Conservation (phyloP, 2,329 filamentous ascomycete species). For the Aspergillus phoenicis region DNA sequence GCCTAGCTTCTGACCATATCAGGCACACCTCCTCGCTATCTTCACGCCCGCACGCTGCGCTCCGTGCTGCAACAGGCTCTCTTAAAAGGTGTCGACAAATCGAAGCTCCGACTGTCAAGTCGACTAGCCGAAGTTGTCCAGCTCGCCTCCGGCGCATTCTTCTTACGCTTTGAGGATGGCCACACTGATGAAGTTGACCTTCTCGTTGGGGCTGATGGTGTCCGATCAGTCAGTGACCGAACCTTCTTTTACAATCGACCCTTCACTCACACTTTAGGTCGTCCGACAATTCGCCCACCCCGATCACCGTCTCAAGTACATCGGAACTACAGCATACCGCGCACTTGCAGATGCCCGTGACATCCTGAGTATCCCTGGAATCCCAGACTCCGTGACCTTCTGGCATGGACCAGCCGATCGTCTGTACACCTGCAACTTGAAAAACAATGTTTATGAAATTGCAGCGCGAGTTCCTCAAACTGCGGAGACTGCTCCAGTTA, state of each 20-base stretch:
- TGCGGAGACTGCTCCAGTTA: slow-evolving; percentile 1
- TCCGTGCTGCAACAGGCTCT: slow-evolving; percentile 17
- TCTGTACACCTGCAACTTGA: slow-evolving; percentile 19
- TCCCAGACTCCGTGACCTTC: slow-evolving; percentile 17
- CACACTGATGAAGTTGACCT: slow-evolving; percentile 13
- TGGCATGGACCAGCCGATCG: slow-evolving; percentile 19
- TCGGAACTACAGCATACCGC: slow-evolving; percentile 17
- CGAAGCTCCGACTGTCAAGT: slow-evolving; percentile 6
- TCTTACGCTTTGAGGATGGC: slow-evolving; percentile 11
- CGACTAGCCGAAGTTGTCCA: slow-evolving; percentile 7
- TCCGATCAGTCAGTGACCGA: slow-evolving; percentile 13
- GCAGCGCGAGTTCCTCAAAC: slow-evolving; percentile 9
- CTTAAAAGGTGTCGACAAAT: slow-evolving; percentile 3
- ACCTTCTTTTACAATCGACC: neutral
- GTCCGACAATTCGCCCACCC: slow-evolving; percentile 19
- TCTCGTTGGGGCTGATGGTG: slow-evolving; percentile 18
- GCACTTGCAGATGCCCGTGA: slow-evolving; percentile 12
- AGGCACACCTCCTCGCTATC: slow-evolving; percentile 14
- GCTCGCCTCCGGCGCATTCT: neutral
- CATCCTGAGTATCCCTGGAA: slow-evolving; percentile 11
- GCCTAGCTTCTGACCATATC: too few species aligned
- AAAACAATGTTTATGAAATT: slow-evolving; percentile 16
- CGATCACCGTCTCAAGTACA: slow-evolving; percentile 15
- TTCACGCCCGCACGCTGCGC: slow-evolving; percentile 15
- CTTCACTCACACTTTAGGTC: neutral